These are phyloP conservation scores for Clarireedia hainanense DNA, from an alignment of 2,329 filamentous ascomycete species.

Conservation along the genomic window DNA sequence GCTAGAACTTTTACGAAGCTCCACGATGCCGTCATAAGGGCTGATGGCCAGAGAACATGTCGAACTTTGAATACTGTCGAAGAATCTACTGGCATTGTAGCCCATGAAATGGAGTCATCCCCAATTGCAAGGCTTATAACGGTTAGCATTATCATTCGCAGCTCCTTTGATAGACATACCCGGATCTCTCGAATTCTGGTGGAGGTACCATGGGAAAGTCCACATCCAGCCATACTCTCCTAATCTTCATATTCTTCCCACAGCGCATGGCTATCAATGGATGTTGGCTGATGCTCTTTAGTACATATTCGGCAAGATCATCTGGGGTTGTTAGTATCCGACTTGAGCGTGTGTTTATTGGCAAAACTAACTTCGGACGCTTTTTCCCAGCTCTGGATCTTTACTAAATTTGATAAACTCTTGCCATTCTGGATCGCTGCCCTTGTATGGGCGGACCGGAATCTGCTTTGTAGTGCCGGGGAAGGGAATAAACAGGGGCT, in stretches of 20 bases:
- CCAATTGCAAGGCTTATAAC: conserved; percentile 40
- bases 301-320: conserved; percentile 38
- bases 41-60: conserved; percentile 46
- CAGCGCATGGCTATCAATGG: conserved; percentile 36
- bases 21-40: conserved; percentile 43
- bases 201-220: conserved; percentile 52
- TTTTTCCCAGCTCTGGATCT: conserved; percentile 39
- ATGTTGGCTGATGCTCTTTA: conserved; percentile 36
- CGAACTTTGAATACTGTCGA: conserved; percentile 37
- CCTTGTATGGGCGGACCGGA: conserved; percentile 43
- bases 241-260: conserved; percentile 42
- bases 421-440: conserved; percentile 55
- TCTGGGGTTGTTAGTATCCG: conserved; percentile 29
- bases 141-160: conserved; percentile 17
- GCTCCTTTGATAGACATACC: conserved; percentile 37
- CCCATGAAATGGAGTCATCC: conserved; percentile 41
- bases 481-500: conserved; percentile 52
- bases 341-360: background rate
- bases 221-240: conserved; percentile 51
- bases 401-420: conserved; percentile 51
- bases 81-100: conserved; percentile 41
- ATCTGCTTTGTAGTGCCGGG: conserved; percentile 48
- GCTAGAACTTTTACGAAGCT: conserved; percentile 42
- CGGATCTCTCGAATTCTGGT: conserved; percentile 49
- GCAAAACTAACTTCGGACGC: conserved; percentile 14